Base-by-base conservation (phyloP, 23 red algal species). In the Cyanidioschyzon merolae region DNA sequence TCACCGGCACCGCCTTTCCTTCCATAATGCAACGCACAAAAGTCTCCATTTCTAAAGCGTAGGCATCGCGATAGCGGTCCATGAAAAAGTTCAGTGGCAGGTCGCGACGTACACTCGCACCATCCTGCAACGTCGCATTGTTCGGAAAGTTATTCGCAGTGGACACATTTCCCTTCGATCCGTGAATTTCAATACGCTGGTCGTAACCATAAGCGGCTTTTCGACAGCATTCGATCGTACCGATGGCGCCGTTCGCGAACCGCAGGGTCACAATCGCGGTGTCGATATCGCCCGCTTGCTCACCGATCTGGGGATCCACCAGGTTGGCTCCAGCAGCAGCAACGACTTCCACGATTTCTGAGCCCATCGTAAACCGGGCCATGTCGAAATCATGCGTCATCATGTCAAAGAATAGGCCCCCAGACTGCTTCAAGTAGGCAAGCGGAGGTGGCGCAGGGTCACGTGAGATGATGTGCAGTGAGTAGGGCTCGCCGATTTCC, bases 381-480 rank as follows among this genome's bases (percentile, higher is more conserved):
- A 98, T 98, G 76, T 98, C 94, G 83, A 98, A 91, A 80, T 98
- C 94, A 58, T 98, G 94, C 0, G 75, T 90, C 51, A 84, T 83
- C 94, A 92, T 91, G 57, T 98, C 94, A 21, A 89, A 83, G 68
- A 98, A 98, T 2, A 98, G 76, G 36, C 94, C 94, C 21, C 94
- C 94, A 2, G 88, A 91, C 71, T 98, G 84, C 83, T 98, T 98
- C 58, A 98, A 68, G 79, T 98, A 98, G 24, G 81, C 89, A 2
- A 98, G 77, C 32, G 94, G 94, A 38, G 94, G 94, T 58, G 94
- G 94, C 27, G 94, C 84, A 30, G 88, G 94, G 58, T 98, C 94
- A 38, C 88, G 82, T 1, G 94, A 91, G 0, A 85, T 79, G 1
- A 98, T 84, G 80, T 89, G 83, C 50, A 98, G 35, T 82, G 85